Percentiles rank a stretch among this genome's conserved stretches.
Conservation (phyloP, 139 green algal genomes). For the Spirogloea muscicola region DNA sequence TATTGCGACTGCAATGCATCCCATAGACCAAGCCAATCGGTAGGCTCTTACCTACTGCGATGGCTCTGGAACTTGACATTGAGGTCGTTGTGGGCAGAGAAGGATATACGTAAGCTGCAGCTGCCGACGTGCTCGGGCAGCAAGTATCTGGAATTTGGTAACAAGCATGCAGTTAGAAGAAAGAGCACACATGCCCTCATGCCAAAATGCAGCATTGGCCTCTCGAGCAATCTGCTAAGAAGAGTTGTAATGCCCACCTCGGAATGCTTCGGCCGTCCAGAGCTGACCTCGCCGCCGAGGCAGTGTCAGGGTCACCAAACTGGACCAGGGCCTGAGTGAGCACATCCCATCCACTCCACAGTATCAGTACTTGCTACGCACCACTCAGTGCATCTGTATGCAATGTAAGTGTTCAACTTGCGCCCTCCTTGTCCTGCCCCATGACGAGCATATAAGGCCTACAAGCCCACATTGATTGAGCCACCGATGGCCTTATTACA, state of each 20-base stretch:
- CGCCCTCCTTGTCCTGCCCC: no score
- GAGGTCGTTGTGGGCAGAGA: conserved; percentile 60
- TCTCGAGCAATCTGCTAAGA: no score
- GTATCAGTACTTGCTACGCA: no score
- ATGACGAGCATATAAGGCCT: no score
- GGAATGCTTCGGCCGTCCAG: conserved; percentile 41
- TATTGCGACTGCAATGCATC: no score
- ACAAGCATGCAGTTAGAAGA: conserved; percentile 7
- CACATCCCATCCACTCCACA: no score
- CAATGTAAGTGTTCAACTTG: no score
- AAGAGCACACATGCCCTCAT: background rate
- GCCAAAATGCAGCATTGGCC: background rate
- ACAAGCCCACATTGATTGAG: no score
- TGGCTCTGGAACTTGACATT: conserved; percentile 62
- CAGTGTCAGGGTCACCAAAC: conserved; percentile 35
- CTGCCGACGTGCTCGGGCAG: conserved; percentile 28
- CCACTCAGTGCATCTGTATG: no score
- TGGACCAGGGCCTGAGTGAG: conserved; percentile 40
- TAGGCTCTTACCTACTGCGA: conserved; percentile 49
- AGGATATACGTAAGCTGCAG: conserved; percentile 59
- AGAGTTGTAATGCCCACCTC: conserved; percentile 19
- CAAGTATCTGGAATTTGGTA: conserved; percentile 30
- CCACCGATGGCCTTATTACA: background rate
- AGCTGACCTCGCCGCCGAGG: conserved; percentile 11
- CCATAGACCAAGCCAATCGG: background rate